Conservation (phyloP, 2,329 filamentous ascomycete species). For the Colletotrichum ledebouriae region DNA sequence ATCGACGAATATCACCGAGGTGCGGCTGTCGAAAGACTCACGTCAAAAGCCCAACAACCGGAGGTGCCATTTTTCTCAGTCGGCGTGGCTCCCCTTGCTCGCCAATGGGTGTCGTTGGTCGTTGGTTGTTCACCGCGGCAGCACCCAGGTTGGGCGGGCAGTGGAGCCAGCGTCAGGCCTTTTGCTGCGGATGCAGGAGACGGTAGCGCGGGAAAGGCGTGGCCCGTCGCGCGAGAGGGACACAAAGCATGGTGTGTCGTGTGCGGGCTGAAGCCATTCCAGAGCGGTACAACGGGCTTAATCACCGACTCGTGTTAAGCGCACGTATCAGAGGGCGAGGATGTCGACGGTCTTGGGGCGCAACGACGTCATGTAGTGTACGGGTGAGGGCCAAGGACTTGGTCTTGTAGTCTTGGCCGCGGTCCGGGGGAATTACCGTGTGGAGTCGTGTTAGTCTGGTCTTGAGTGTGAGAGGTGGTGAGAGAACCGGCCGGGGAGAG, state of each 20-base stretch:
- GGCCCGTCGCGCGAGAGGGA: constrained; percentile 5
- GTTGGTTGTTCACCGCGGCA: background rate
- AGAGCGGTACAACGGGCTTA: background rate
- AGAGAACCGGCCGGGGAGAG: background rate
- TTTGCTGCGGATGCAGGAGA: background rate
- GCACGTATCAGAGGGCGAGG: constrained; percentile 35
- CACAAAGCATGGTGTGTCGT: background rate
- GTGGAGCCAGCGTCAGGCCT: constrained; percentile 21
- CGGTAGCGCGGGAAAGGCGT: constrained; percentile 1
- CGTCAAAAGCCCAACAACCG: background rate
- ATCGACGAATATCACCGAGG: constrained; percentile 29
- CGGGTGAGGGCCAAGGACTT: constrained; percentile 24
- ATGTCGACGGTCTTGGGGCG: constrained; percentile 6
- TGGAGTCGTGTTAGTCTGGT: constrained; percentile 3
- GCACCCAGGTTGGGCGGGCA: background rate
- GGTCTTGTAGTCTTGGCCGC: constrained; percentile 8
- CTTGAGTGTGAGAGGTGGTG: background rate
- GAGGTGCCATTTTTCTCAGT: background rate
- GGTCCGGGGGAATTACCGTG: constrained; percentile 2
- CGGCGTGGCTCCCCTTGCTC: background rate
- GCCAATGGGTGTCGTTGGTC: constrained; percentile 13
- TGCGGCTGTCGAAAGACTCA: background rate
- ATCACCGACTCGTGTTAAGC: constrained; percentile 30
- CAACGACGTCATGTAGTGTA: constrained; percentile 37
- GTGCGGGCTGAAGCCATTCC: constrained; percentile 12